These are phyloP conservation scores for Nissolia schottii DNA, from an alignment of 306 rosid species.

Conservation along the genomic window DNA sequence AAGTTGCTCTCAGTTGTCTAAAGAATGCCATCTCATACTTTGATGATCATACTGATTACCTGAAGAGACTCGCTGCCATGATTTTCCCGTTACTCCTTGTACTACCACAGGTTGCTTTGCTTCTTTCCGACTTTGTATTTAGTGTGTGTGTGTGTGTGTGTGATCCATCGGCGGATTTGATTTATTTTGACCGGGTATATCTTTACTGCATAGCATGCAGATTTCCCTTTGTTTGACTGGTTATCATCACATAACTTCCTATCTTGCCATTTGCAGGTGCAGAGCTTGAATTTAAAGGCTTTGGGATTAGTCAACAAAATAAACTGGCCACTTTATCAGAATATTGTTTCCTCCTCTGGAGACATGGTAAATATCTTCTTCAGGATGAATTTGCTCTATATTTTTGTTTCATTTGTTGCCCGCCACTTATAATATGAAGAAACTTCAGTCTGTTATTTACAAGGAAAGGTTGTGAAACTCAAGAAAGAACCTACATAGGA, in stretches of 20 bases:
- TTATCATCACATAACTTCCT: background rate
- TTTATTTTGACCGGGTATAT: background rate
- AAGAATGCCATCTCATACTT: conserved; percentile 42
- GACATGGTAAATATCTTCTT: conserved; percentile 43
- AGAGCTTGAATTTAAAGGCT: conserved; percentile 62
- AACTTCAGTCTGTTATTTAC: background rate
- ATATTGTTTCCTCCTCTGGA: conserved; percentile 40
- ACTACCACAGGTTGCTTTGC: conserved; percentile 64
- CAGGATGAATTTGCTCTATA: conserved; percentile 1
- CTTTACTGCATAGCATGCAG: background rate
- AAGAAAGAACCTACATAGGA: background rate
- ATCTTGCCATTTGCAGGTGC: conserved; percentile 48
- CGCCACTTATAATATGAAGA: background rate
- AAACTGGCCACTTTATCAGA: conserved; percentile 68
- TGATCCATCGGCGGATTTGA: background rate
- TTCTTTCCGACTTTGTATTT: conserved; percentile 8
- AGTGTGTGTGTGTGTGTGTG: background rate
- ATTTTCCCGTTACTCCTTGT: conserved; percentile 71
- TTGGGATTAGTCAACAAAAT: conserved; percentile 54
- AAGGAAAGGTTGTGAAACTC: conserved; percentile 7
- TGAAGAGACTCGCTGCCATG: conserved; percentile 48
- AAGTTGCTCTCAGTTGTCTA: conserved; percentile 64
- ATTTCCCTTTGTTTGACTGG: conserved; percentile 14
- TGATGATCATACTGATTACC: conserved; percentile 29
- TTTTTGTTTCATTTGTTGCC: background rate